Evolutionary conservation across 306 rosid species (phyloP), one percentile per base, ranked within the genome.

Genomic region (Prinsepia uniflora): DNA sequence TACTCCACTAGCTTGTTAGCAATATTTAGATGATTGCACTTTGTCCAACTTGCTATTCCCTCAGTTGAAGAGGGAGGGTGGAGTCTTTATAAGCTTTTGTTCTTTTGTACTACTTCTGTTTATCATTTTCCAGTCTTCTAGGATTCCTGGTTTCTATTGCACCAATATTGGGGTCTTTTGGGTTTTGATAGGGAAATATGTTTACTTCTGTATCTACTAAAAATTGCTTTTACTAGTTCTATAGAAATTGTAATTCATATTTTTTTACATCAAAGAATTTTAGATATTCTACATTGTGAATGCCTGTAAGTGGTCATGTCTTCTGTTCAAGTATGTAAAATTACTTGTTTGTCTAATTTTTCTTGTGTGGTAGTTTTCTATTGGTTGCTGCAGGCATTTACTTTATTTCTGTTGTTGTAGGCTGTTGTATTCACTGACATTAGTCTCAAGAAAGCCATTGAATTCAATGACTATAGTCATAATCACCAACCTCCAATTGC

Each of bases 401-500:
- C 72, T 46, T 52, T 17, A 65, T 68, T 24, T 73, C 63, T 73
- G 54, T 41, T 79, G 65, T 60, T 86, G 74, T 80, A 91, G 97
- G 97, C 87, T 79, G 96, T 88, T 82, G 92, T 86, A 49, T 88
- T 91, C 80, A 88, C 92, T 63, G 88, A 91, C 55, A 81, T 86
- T 70, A 76, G 76, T 76, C 85, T 85, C 67, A 85, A 86, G 66
- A 84, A 82, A 70, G 98, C 97, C 49, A 77, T 79, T 64, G 94
- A 88, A 75, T 88, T 84, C 85, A 72, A 90, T 72, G 87, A 90
- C 78, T 88, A 87, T 81, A 87, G 97, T 52, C 98, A 86, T 76
- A 84, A 72, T 75, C 96, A 90, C 85, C 88, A 90, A 73, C 98
- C 96, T 75, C 86, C 98, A 36, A 84, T 93, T 68, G 75, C 98